Evolutionary conservation across 441 rosid genomes (phyloP), one percentile per base, ranked within the genome.

Genomic region (Jatropha multifida): DNA sequence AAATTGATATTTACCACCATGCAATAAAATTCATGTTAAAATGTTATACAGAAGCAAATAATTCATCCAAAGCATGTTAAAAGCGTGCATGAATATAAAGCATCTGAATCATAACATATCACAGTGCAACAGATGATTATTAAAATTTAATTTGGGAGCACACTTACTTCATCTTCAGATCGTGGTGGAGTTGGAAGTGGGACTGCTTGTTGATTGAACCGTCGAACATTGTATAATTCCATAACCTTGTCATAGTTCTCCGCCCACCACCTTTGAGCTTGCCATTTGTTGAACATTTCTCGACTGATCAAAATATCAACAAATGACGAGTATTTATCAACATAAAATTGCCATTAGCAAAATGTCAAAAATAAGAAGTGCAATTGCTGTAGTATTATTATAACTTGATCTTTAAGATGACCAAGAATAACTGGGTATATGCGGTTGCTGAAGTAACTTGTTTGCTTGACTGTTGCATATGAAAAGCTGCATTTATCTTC

Each of bases 231-330:
- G 84, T 95, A 95, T 61, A 95, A 85, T 78, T 93, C 98, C 98
- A 92, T 85, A 77, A 95, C 92, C 83, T 92, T 95, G 54, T 95
- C 99, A 41, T 83, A 92, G 83, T 93, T 95, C 79, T 91, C 94
- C 2, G 87, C 87, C 98, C 99, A 95, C 99, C 99, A 95, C 54
- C 87, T 88, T 79, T 95, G 98, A 79, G 99, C 98, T 91, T 93
- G 94, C 91, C 90, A 86, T 82, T 95, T 95, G 83, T 92, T 85
- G 77, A 95, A 93, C 90, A 95, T 86, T 81, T 95, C 98, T n/a
- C 96, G 98, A 78, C 99, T 95, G 89, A 77, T 73, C 72, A 80
- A 77, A 82, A 59, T n/a, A 76, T 44, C 26, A 40, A n/a, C 74
- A 58, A 69, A 2, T 70, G 38, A 48, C 7, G 74, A 74, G 52